Conservation (phyloP, 345 rosid genomes). For the Melaleuca quinquenervia region DNA sequence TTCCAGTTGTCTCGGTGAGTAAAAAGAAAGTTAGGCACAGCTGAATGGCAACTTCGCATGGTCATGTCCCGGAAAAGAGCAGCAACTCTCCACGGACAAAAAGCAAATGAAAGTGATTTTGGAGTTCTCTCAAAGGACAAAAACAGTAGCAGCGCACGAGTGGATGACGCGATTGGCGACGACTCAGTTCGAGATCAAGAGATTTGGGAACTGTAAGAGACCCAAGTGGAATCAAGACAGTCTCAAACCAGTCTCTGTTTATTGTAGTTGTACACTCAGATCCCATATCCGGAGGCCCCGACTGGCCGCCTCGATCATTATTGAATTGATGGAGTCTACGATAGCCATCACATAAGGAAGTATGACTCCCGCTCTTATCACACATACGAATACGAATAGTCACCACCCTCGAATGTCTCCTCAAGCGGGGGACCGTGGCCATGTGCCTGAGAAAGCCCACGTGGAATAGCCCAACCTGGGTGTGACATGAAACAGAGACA, state of each 20-base stretch:
- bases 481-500: not conserved
- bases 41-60: not conserved
- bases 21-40: not conserved
- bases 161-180: not conserved
- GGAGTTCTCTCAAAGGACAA: not conserved
- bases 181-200: not conserved
- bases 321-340: constrained; percentile 9
- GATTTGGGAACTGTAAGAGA: not conserved
- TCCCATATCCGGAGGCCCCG: constrained; percentile 45
- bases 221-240: not conserved
- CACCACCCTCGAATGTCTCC: constrained; percentile 12
- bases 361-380: constrained; percentile 4
- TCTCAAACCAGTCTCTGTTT: constrained; percentile 7
- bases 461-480: not conserved
- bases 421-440: not conserved
- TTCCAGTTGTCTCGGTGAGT: not conserved
- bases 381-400: not conserved
- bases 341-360: not conserved
- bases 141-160: not conserved
- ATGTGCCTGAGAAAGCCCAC: not conserved
- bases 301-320: constrained; percentile 7
- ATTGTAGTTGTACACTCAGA: constrained; percentile 51
- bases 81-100: not conserved
- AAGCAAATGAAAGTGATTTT: not conserved
- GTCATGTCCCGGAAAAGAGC: not conserved